Base-by-base conservation (phyloP, 768 basidiomycete genomes). In the Coprinellus micaceus region DNA sequence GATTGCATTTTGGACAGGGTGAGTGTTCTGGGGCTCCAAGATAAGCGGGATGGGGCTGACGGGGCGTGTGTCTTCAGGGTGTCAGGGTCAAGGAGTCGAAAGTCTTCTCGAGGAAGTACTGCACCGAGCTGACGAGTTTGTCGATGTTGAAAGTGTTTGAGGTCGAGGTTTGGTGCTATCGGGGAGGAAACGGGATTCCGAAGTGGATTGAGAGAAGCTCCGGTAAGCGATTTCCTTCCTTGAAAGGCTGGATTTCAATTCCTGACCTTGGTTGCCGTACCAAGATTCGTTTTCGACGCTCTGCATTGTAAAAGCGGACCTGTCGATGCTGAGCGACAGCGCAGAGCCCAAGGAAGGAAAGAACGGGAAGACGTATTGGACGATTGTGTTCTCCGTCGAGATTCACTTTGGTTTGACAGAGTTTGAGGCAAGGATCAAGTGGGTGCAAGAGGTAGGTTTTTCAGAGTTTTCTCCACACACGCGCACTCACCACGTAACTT, bases 401-500 rank as follows among this genome's bases (percentile, higher is more conserved):
- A 89, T 91, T 53, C 88, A 89, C 64, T 91, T 91, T 57, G 88
- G 89, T 29, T 65, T 91, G 58, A 91, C 89, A 0, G 89, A 91
- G 68, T 91, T 91, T 73, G 86, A 76, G 66, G 88, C 89, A 6
- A 79, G 88, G 54, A 90, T 91, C 52, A 91, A 89, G 67, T 91
- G 88, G 89, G 78, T 83, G 49, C 88, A 91, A 63, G 84, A 88
- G 64, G 88, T 89, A 65, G 56, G 88, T 77, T n/a, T n/a, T n/a
- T n/a, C n/a, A n/a, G 69, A 71, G 86, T 71, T 26, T 44, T 29
- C 52, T 28, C 3, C 1, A 33, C 22, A 22, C 33, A 22, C 25
- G 19, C 10, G 26, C 3, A 19, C 22, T 37, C 15, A 56, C 37
- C 60, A 19, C 46, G n/a, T 22, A n/a, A 40, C 29, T 50, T 37